Conservation (phyloP, 2,329 filamentous ascomycete species). For the Cercospora zeina region DNA sequence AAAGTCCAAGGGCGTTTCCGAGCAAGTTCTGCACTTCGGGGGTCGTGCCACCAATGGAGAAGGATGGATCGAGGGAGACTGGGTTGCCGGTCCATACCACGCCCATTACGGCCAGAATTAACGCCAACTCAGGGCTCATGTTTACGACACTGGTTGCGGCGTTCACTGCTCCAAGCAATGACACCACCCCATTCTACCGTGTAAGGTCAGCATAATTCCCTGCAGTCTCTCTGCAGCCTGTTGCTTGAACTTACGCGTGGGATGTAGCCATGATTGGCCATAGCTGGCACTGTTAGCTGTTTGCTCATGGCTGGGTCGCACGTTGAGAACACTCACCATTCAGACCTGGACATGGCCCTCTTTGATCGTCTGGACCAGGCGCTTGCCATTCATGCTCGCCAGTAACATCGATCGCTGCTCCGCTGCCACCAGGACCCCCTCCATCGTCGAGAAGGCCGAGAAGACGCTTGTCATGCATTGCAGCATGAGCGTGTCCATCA, state of each 20-base stretch:
- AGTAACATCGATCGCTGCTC: constrained; percentile 2
- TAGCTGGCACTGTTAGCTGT: constrained; percentile 9
- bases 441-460: constrained; percentile 7
- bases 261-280: constrained; percentile 31
- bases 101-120: constrained; percentile 38
- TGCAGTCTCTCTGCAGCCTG: background rate
- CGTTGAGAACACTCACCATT: background rate
- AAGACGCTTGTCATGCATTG: constrained; percentile 8
- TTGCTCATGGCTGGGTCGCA: background rate
- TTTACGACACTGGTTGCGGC: constrained; percentile 32
- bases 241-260: background rate
- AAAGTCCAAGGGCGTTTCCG: constrained; percentile 43
- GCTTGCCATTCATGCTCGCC: constrained; percentile 18
- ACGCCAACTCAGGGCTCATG: constrained; percentile 37
- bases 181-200: constrained; percentile 23
- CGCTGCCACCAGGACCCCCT: constrained; percentile 5
- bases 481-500: background rate
- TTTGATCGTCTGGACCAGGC: constrained; percentile 22
- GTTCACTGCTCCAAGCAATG: constrained; percentile 24
- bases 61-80: constrained; percentile 46
- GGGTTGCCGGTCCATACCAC: constrained; percentile 37
- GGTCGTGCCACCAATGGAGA: constrained; percentile 35
- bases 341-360: constrained; percentile 24
- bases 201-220: background rate
- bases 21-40: constrained; percentile 45